These are phyloP conservation scores for Calonectria hongkongensis DNA, from an alignment of 2,329 filamentous ascomycete genomes.

Conservation along the genomic window DNA sequence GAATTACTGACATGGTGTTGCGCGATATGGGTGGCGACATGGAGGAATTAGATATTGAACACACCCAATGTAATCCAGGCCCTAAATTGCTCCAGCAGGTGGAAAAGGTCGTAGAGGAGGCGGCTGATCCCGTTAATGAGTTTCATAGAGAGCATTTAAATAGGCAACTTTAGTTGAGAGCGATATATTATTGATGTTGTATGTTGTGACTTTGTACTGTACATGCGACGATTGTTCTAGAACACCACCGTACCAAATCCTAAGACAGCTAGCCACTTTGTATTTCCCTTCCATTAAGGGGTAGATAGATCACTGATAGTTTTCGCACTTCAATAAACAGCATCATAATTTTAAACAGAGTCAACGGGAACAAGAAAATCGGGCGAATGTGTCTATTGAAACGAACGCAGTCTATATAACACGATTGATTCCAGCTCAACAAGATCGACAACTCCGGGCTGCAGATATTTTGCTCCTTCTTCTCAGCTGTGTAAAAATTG, in stretches of 20 bases:
- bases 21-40: slow-evolving; percentile 50
- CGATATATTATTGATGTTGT: neutral
- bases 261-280: too few species aligned
- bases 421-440: neutral
- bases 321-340: neutral
- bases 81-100: slow-evolving; percentile 44
- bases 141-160: slow-evolving; percentile 30
- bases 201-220: neutral
- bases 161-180: neutral
- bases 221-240: too few species aligned
- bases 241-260: too few species aligned
- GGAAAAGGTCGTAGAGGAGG: slow-evolving; percentile 44
- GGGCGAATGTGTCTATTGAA: slow-evolving; percentile 26
- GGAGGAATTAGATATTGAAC: slow-evolving; percentile 36
- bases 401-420: slow-evolving; percentile 14
- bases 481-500: neutral
- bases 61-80: slow-evolving; percentile 48
- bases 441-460: neutral
- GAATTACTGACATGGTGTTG: slow-evolving; percentile 49
- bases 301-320: too few species aligned
- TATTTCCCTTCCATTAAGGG: too few species aligned
- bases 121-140: slow-evolving; percentile 25
- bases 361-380: neutral
- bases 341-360: neutral
- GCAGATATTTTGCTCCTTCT: neutral